Evolutionary conservation across 257 asterid genomes (phyloP), one percentile per base, ranked within the genome.

Genomic region (Lantana camara): DNA sequence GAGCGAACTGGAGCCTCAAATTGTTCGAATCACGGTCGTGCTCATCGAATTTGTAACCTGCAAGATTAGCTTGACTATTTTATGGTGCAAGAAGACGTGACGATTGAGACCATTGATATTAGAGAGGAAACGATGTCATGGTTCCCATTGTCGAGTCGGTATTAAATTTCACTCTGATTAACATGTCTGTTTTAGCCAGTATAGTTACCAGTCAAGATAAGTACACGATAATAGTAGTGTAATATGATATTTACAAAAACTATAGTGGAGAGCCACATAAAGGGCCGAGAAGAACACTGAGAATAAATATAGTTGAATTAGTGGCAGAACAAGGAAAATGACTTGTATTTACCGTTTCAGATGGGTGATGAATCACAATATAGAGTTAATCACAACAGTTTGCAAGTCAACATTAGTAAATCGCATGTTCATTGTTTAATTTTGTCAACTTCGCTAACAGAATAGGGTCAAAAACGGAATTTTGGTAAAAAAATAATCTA

Each of bases 11-110:
- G 69, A 85, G 75, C 62, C 76, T 77, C 37, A 85, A 66, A 52
- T 49, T 49, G 54, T 54, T 66, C 0, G 90, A 79, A 16, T 79
- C 83, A 42, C 73, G 84, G 16, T 83, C 88, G 55, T 72, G 78
- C 67, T 80, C 81, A 9, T 85, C 90, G 29, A 85, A 75, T 49
- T 58, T 64, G 53, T 80, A 85, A 69, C 87, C 90, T 85, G 90
- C 79, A 83, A 77, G 72, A 77, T 70, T 51, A 77, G 76, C 75
- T 81, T 17, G 64, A 75, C 47, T 32, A 19, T 47, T 51, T 68
- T 21, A 72, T 49, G 51, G 63, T 64, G 59, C 52, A 63, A 42
- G 40, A 48, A n/a, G 38, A 55, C 40, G 50, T 44, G 32, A 54
- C 21, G 44, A 61, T 14, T 19, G 40, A 60, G 42, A 47, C 55